Base-by-base conservation (phyloP, 2,329 filamentous ascomycete species). In the Cercospora sp. region DNA sequence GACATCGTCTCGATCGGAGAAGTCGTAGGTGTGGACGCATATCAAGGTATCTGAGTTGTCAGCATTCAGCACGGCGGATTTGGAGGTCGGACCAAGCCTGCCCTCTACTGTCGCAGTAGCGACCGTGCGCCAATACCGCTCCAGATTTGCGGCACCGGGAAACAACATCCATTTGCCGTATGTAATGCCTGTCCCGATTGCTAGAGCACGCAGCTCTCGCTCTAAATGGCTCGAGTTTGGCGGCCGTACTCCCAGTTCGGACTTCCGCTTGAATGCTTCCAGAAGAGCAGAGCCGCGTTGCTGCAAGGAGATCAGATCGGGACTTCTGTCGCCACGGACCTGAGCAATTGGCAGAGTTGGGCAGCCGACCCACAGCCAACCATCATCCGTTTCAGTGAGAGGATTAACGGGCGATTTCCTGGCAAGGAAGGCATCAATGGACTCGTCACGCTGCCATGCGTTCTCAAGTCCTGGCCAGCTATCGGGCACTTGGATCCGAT, bases 81-180 rank as follows among this genome's bases (percentile, higher is more conserved):
- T 96, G 9, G 92, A 90, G 1, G 82, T 85, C 45, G 88, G 85
- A 0, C 93, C 93, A 2, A 97, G 85, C 71, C 90, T 85, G 68
- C 90, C 89, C 32, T 87, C 85, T 12, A 87, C 86, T 0, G 91
- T 91, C 2, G 87, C 91, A 62, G 84, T 84, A 4, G 89, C 91
- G 9, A 96, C 83, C 8, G 83, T 81, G 5, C 80, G 83, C 93
- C 93, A 94, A 5, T 87, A 80, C 3, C 83, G 82, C 71, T 90
- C 84, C 16, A 93, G 85, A 32, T 87, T 81, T 7, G 80, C 76
- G 0, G 81, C 76, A 0, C 80, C 74, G 12, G 85, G 86, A 72
- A 93, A 93, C 1, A 94, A 77, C 88, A 94, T 90, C 91, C 91
- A 94, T 84, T 94, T 95, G 63, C 92, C 92, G 49, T 83, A 82